phyloP scores from a whole-genome alignment of 73 alveolate species.

The Stentor coeruleus region DNA sequence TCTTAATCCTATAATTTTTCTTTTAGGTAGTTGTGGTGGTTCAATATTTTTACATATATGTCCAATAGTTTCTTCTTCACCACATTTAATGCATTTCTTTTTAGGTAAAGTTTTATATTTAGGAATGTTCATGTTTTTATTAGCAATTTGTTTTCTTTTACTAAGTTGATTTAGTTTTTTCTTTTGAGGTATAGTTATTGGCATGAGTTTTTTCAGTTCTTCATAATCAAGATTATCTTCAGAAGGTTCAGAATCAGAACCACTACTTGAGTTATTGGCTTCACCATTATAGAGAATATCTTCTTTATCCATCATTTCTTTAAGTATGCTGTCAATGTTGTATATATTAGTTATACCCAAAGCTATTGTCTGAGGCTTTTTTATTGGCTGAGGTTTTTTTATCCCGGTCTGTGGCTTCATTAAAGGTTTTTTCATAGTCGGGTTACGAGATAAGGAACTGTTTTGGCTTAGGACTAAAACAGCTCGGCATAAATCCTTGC shows the following conservation, averaged over 20 bases:
- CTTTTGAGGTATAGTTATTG: constrained; percentile 24
- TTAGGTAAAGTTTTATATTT: not conserved
- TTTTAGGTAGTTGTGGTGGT: constrained; percentile 15
- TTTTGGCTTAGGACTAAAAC: constrained; percentile 7
- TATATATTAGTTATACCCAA: not conserved
- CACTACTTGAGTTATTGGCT: constrained; percentile 50
- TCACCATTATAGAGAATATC: constrained; percentile 44
- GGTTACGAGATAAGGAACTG: not conserved
- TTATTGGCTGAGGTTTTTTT: not conserved
- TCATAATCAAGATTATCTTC: constrained; percentile 81
- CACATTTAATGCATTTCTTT: constrained; percentile 14
- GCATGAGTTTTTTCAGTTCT: constrained; percentile 76
- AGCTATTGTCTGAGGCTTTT: not conserved
- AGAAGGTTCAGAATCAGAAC: constrained; percentile 88
- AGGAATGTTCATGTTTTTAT: not conserved
- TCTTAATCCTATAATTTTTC: not conserved
- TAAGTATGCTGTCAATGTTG: not conserved
- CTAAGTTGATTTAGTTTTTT: not conserved
- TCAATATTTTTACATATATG: not conserved
- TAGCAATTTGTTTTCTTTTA: not conserved
- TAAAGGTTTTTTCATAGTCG: not conserved
- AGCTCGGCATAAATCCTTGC: constrained; percentile 21
- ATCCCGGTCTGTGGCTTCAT: not conserved
- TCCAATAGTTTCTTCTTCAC: not conserved
- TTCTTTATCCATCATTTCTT: constrained; percentile 25